These are phyloP conservation scores for Solanum virginianum DNA, from an alignment of 257 asterid genomes.

Conservation along the genomic window DNA sequence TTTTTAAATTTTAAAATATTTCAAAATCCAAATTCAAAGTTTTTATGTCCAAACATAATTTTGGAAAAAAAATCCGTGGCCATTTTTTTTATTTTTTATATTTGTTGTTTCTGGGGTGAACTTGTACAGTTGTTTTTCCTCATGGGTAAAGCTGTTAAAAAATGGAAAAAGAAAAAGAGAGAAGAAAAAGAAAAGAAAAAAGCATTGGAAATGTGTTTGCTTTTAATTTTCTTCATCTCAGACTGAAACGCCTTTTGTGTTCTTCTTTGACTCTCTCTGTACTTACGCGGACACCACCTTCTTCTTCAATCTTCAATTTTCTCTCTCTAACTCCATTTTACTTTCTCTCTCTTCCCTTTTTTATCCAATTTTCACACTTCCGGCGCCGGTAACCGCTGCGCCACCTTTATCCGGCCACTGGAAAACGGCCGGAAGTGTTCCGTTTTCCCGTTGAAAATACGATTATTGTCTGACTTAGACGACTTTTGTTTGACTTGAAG, in stretches of 20 bases:
- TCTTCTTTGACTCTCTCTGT: not conserved
- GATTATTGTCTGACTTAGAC: not conserved
- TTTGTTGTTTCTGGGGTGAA: not conserved
- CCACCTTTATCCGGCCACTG: not conserved
- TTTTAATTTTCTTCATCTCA: not conserved
- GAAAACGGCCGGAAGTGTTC: not conserved
- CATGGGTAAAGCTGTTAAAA: not conserved
- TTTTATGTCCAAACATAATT: not conserved
- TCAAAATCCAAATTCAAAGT: not conserved
- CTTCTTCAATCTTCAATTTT: not conserved
- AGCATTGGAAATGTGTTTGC: not conserved
- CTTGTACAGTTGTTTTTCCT: not conserved
- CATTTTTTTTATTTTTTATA: not conserved
- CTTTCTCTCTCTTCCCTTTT: not conserved
- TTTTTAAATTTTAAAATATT: too few species aligned
- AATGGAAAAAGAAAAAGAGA: not conserved
- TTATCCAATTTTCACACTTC: not conserved
- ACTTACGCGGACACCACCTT: not conserved
- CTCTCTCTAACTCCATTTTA: not conserved
- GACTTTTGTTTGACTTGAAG: conserved; percentile 1
- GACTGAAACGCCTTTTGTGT: not conserved
- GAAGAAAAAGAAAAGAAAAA: not conserved
- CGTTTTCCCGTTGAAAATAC: not conserved
- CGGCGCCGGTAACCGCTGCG: not conserved
- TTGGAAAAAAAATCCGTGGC: too few species aligned